Evolutionary conservation across 2,329 filamentous ascomycete species (phyloP), one percentile per base, ranked within the genome.

Genomic region (Cladosporium austrohemisphaericum): DNA sequence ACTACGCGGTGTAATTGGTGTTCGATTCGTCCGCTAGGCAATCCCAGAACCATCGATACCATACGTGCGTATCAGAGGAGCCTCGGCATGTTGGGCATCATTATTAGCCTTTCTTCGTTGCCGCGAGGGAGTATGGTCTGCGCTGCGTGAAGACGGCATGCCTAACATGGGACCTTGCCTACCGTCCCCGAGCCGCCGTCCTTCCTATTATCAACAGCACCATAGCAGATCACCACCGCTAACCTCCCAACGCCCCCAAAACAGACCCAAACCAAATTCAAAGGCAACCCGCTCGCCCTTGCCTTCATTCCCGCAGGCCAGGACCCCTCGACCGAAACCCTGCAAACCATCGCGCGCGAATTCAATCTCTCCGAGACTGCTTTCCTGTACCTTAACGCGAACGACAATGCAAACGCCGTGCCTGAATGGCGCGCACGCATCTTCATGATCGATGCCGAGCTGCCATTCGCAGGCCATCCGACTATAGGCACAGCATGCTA

Each of bases 301-400:
- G 71, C 81, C 52, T 67, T 70, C 32, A 64, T 81, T 10, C 69
- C 71, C 3, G 53, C 59, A 36, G 48, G 23, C 40, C 50, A 43
- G 36, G 36, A 50, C 5, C 53, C 74, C 37, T 71, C 66, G 9
- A 76, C 78, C 47, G 63, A 65, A 28, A 70, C 76, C 53, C 78
- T 80, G 59, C 78, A 79, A 59, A 61, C 58, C 36, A 74, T 83
- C 49, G 76, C 78, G 4, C 63, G 67, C 25, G 79, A 81, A 55
- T 81, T 81, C 68, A 80, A 80, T 55, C 67, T 78, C 29, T 79
- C 76, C 1, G 79, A 82, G 55, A 79, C 76, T 0, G 75, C 79
- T 19, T 80, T 82, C 54, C 60, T 81, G 14, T 71, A 79, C 55
- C 67, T 60, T 41, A 23, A 32, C 43, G 55, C 47, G 25, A 52